Percentiles rank a stretch among this genome's conserved stretches.
phyloP scores from a whole-genome alignment of 352 stramenopile genomes.

The Phytophthora quininea region DNA sequence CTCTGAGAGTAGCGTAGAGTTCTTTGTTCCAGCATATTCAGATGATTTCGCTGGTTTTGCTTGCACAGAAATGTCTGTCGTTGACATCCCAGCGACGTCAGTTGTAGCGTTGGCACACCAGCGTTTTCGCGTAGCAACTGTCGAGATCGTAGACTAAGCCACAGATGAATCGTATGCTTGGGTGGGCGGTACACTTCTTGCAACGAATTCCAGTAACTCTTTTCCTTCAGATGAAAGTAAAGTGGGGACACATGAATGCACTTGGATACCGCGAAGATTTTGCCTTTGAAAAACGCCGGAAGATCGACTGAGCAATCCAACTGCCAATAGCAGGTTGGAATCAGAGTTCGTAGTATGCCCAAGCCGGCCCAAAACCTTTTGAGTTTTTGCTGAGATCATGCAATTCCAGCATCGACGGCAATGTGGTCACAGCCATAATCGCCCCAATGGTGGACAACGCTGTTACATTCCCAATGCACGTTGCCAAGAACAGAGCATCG shows the following conservation, averaged over 20 bases:
- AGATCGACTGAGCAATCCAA: background rate
- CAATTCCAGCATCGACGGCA: background rate
- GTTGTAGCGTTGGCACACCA: too few species aligned
- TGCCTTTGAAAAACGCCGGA: background rate
- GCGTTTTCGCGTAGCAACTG: too few species aligned
- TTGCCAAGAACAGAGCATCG: slow-evolving; percentile 5
- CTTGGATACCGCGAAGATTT: background rate
- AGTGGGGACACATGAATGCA: background rate
- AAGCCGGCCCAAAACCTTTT: background rate
- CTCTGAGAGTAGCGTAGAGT: background rate
- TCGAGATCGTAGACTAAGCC: too few species aligned
- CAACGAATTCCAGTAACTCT: background rate
- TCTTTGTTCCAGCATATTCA: background rate
- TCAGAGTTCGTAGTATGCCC: background rate
- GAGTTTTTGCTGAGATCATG: background rate
- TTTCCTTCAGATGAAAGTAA: background rate
- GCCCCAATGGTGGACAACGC: background rate
- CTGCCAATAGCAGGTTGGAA: background rate
- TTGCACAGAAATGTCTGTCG: background rate
- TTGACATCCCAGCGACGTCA: too few species aligned
- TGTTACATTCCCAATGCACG: background rate
- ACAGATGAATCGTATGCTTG: background rate
- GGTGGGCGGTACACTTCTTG: background rate
- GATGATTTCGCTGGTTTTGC: background rate
- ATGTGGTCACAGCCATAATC: background rate